A percentile compares a stretch with the other conserved stretches of the same genome.
phyloP scores from a whole-genome alignment of 257 asterid genomes.

The Galeopsis tetrahit region DNA sequence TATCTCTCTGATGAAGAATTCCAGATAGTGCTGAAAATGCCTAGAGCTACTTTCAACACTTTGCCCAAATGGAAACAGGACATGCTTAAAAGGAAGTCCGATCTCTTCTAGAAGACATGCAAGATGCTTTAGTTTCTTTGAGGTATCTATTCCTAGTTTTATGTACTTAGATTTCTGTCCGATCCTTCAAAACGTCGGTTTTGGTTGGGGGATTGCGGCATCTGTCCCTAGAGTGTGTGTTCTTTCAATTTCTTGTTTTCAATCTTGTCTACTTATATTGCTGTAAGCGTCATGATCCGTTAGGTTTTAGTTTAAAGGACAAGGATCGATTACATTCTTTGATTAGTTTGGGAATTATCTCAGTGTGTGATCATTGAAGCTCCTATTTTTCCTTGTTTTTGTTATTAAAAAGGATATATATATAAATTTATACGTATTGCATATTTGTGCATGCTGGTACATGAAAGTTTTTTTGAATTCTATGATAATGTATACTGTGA shows the following conservation, averaged over 20 bases:
- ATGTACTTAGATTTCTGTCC: slow-evolving; percentile 20
- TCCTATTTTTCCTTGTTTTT: slow-evolving; percentile 18
- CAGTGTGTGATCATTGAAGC: slow-evolving; percentile 44
- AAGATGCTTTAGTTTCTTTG: background rate
- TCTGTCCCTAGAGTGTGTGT: slow-evolving; percentile 44
- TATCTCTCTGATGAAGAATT: slow-evolving; percentile 89
- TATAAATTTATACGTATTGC: background rate
- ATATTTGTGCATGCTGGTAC: slow-evolving; percentile 36
- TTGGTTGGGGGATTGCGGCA: slow-evolving; percentile 39
- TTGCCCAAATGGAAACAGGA: slow-evolving; percentile 96
- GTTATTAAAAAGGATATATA: slow-evolving; percentile 30
- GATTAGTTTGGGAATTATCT: slow-evolving; percentile 49
- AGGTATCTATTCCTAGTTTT: slow-evolving; percentile 35
- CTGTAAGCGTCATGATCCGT: slow-evolving; percentile 16
- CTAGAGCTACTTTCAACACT: slow-evolving; percentile 67
- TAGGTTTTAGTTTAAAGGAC: slow-evolving; percentile 34
- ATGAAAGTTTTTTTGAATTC: slow-evolving; percentile 28
- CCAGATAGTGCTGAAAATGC: slow-evolving; percentile 58
- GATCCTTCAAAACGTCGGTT: slow-evolving; percentile 23
- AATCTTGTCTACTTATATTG: slow-evolving; percentile 16
- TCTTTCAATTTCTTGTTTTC: slow-evolving; percentile 18
- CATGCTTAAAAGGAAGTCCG: slow-evolving; percentile 70
- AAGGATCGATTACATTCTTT: slow-evolving; percentile 43
- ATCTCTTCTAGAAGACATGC: slow-evolving; percentile 68
- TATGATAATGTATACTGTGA: background rate